Evolutionary conservation across 2,329 filamentous ascomycete genomes (phyloP).

Genomic region (Phyllosticta ampelicida): DNA sequence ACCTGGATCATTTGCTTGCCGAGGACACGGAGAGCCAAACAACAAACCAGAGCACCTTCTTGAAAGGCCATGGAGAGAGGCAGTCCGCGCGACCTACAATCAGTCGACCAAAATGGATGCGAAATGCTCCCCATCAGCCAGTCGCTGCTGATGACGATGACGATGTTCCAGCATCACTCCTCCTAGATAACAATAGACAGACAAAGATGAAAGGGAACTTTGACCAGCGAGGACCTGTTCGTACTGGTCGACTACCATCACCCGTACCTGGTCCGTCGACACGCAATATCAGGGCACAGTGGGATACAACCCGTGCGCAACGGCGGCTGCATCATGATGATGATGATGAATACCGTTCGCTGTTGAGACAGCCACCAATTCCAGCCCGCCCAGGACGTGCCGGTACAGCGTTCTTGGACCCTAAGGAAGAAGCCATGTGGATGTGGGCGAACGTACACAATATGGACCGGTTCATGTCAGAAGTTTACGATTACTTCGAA

Average conservation of each 20-base stretch:
- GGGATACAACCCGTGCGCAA: constrained; percentile 38
- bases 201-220: constrained; percentile 14
- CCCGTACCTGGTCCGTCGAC: constrained; percentile 36
- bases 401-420: constrained; percentile 33
- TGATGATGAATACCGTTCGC: constrained; percentile 20
- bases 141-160: constrained; percentile 41
- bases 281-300: constrained; percentile 35
- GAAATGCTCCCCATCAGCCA: constrained; percentile 13
- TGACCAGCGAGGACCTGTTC: constrained; percentile 5
- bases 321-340: constrained; percentile 30
- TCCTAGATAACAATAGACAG: constrained; percentile 43
- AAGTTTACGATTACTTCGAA: constrained; percentile 78
- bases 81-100: constrained; percentile 16
- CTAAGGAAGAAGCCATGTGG: constrained; percentile 75
- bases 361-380: constrained; percentile 11
- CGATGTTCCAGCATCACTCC: constrained; percentile 52
- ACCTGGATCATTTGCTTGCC: constrained; percentile 46
- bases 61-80: constrained; percentile 10
- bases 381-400: neutral
- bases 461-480: constrained; percentile 74
- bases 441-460: constrained; percentile 88
- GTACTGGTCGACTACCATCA: constrained; percentile 24
- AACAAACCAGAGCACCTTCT: constrained; percentile 33
- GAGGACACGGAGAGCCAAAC: constrained; percentile 40
- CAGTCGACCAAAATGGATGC: constrained; percentile 9